Conservation (phyloP, 805 yeast species). For the Candida orba region DNA sequence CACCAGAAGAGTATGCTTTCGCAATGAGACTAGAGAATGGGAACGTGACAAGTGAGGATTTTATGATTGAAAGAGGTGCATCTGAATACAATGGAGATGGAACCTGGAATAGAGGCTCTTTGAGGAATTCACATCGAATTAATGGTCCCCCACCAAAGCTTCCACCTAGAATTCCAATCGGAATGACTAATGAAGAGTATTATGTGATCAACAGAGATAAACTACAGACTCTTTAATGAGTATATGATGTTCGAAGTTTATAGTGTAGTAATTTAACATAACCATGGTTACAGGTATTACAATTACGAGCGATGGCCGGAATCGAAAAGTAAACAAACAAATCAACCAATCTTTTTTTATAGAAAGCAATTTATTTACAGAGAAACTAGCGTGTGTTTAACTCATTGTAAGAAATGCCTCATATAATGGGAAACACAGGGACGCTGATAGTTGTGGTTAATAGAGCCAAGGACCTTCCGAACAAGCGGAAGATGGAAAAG, state of each 20-base stretch:
- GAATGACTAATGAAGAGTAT: conserved; percentile 20
- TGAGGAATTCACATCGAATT: conserved; percentile 13
- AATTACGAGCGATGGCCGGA: background rate
- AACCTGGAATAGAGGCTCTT: conserved; percentile 15
- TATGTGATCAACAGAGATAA: conserved; percentile 11
- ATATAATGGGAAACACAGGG: conserved; percentile 32
- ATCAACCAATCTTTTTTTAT: background rate
- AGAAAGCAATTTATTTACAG: too few relatives aligned
- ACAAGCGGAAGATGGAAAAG: conserved; percentile 79
- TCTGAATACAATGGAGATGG: conserved; percentile 23
- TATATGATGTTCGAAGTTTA: background rate
- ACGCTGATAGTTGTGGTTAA: conserved; percentile 68
- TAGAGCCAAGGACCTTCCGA: conserved; percentile 81
- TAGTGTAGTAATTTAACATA: too few relatives aligned
- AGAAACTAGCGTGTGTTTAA: background rate
- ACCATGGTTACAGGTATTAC: background rate
- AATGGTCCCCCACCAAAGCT: conserved; percentile 12
- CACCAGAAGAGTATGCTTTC: conserved; percentile 15
- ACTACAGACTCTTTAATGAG: conserved; percentile 6
- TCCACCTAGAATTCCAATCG: conserved; percentile 23
- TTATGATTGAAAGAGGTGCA: conserved; percentile 17
- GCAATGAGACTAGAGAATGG: conserved; percentile 20
- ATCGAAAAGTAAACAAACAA: conserved; percentile 3
- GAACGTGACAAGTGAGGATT: conserved; percentile 9
- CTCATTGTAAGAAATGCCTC: conserved; percentile 12